A percentile compares a stretch with the other conserved stretches of the same genome.
Conservation (phyloP, 2,329 filamentous ascomycete species). For the Thielaviopsis musarum region DNA sequence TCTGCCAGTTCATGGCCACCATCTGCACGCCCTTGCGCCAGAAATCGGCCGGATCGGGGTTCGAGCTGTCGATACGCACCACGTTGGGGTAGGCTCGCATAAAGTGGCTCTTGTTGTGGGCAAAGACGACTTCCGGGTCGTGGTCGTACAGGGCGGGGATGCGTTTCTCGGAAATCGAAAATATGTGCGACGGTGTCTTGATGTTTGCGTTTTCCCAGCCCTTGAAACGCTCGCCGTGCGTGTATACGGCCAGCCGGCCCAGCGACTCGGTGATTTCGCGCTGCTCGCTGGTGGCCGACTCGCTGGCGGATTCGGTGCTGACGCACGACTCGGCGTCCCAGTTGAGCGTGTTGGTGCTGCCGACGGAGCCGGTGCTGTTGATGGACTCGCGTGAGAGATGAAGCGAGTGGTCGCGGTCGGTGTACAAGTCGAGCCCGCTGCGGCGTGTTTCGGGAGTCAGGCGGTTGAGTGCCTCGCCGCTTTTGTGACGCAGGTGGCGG, state of each 20-base stretch:
- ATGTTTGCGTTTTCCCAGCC: slow-evolving; percentile 48
- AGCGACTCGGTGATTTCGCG: slow-evolving; percentile 23
- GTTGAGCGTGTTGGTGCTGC: neutral
- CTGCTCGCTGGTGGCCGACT: neutral
- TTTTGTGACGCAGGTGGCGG: slow-evolving; percentile 18
- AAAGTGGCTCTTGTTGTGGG: slow-evolving; percentile 73
- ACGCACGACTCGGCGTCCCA: neutral
- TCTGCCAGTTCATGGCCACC: slow-evolving; percentile 97
- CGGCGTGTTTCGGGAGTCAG: slow-evolving; percentile 5
- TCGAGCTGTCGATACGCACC: slow-evolving; percentile 69
- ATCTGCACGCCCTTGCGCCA: slow-evolving; percentile 95
- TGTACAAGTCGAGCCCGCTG: slow-evolving; percentile 9
- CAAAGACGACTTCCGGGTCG: slow-evolving; percentile 58
- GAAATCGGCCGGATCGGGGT: slow-evolving; percentile 79
- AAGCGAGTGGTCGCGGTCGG: neutral
- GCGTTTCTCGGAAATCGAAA: slow-evolving; percentile 71
- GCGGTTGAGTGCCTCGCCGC: slow-evolving; percentile 18
- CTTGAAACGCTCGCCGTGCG: slow-evolving; percentile 66
- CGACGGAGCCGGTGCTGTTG: neutral
- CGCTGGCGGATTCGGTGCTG: neutral
- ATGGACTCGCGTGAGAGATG: neutral
- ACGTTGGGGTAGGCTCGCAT: slow-evolving; percentile 85
- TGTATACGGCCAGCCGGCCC: slow-evolving; percentile 67
- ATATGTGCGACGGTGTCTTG: slow-evolving; percentile 51
- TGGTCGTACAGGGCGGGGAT: slow-evolving; percentile 45